Base-by-base conservation (phyloP, 2,329 filamentous ascomycete genomes). In the Cladosporium sphaerospermum region DNA sequence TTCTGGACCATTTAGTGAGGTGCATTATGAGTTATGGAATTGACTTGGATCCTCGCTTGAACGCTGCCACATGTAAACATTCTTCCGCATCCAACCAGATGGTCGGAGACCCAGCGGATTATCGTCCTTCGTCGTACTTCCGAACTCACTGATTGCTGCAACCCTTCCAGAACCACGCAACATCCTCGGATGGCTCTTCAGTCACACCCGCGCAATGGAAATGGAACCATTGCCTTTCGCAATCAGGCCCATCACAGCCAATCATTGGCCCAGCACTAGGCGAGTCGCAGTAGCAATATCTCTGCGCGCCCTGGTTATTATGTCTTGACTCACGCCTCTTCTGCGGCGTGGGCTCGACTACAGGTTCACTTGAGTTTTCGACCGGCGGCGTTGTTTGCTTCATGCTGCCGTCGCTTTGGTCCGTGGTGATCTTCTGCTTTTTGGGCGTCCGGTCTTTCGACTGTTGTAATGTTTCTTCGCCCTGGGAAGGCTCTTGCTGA, bases 181-280 rank as follows among this genome's bases (percentile, higher is more conserved):
- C 54, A 5, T 55, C 55, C 14, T 55, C 51, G 8, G 40, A 23
- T 3, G 86, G 86, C 47, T 85, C 81, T 28, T 81, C 76, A 7
- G 77, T 73, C 14, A 92, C 73, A 3, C 78, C 84, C 3, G 91
- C 83, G 62, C 88, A 92, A 57, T 84, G 82, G 37, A 91, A 78
- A 67, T 92, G 88, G 67, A 91, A 92, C 88, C 88, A 92, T 67
- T 90, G 85, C 34, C 81, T 80, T 59, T 86, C 82, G 71, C 88
- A 92, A 70, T 86, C 73, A 73, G 54, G 43, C 65, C 89, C 89
- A 73, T 92, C 88, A 72, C 88, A 92, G 19, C 86, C 88, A 58
- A 92, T 85, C 88, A 92, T 92, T 63, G 51, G 50, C 10, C 65
- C 62, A 4, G 51, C 43, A 11, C 51, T 53, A 10, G 51, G 51